These are phyloP conservation scores for Sporopachydermia quercuum DNA, from an alignment of 805 yeast species.

Conservation along the genomic window DNA sequence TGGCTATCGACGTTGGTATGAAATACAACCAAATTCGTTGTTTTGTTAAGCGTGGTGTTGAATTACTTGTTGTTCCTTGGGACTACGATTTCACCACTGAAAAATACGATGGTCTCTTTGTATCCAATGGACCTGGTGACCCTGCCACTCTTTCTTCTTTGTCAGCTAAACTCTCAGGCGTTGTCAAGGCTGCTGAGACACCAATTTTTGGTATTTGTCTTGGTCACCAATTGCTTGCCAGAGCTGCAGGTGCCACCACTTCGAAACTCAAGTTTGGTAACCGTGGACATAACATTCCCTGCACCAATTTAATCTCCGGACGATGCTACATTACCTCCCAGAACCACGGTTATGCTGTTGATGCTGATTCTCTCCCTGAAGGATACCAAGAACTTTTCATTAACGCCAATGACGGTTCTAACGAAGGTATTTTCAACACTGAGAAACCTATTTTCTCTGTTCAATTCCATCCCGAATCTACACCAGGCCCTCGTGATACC, in stretches of 20 bases:
- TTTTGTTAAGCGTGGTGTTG: slow-evolving; percentile 91
- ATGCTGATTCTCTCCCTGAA: slow-evolving; percentile 48
- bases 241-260: slow-evolving; percentile 92
- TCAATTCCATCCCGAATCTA: slow-evolving; percentile 98
- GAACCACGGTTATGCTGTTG: slow-evolving; percentile 98
- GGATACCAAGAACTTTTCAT: slow-evolving; percentile 94
- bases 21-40: slow-evolving; percentile 96
- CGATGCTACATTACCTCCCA: slow-evolving; percentile 97
- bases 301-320: slow-evolving; percentile 79
- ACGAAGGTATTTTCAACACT: slow-evolving; percentile 93
- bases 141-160: slow-evolving; percentile 72
- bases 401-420: slow-evolving; percentile 92
- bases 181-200: slow-evolving; percentile 50
- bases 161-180: slow-evolving; percentile 42
- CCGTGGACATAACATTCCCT: slow-evolving; percentile 98
- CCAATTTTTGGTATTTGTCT: slow-evolving; percentile 97
- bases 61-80: slow-evolving; percentile 91
- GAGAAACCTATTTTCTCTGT: slow-evolving; percentile 88
- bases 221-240: slow-evolving; percentile 92
- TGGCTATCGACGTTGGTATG: slow-evolving; percentile 96
- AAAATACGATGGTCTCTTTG: slow-evolving; percentile 85
- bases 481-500: slow-evolving; percentile 98
- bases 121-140: slow-evolving; percentile 99
- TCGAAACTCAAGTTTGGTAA: slow-evolving; percentile 91
- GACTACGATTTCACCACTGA: slow-evolving; percentile 72